Conservation (phyloP, 2,329 filamentous ascomycete species). For the Coniochaeta sp. region DNA sequence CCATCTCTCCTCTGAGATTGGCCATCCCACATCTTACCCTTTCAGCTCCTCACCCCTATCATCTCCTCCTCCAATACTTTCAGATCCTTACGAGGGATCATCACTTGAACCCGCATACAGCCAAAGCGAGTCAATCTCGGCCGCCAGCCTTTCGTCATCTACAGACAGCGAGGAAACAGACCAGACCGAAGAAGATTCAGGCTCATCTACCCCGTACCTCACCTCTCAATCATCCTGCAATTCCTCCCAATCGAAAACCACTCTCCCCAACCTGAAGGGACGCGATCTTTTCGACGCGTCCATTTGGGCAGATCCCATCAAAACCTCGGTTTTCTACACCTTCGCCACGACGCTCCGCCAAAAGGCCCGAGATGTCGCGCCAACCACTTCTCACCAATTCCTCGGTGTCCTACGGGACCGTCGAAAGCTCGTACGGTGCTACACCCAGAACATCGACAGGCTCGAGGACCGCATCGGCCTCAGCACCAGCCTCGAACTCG, state of each 20-base stretch:
- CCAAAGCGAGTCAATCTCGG: conserved; percentile 2
- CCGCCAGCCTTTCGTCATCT: conserved; percentile 20
- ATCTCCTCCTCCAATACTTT: conserved; percentile 45
- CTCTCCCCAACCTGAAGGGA: conserved; percentile 58
- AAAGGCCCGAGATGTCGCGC: conserved; percentile 54
- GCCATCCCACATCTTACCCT: conserved; percentile 6
- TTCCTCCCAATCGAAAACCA: conserved; percentile 17
- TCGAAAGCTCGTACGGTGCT: conserved; percentile 62
- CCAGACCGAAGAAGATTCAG: conserved; percentile 27
- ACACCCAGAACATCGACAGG: conserved; percentile 70
- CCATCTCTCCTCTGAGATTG: conserved; percentile 9
- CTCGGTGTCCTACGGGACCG: conserved; percentile 60
- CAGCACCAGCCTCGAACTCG: conserved; percentile 52
- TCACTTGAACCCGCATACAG: conserved; percentile 22
- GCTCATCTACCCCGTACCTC: conserved; percentile 27
- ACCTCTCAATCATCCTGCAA: conserved; percentile 21
- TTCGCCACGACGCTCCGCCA: conserved; percentile 63
- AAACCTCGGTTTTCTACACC: conserved; percentile 65
- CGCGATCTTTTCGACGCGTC: conserved; percentile 65
- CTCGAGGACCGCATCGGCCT: conserved; percentile 65
- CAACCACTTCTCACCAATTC: conserved; percentile 61
- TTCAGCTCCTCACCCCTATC: conserved; percentile 48
- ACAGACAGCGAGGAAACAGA: conserved; percentile 26
- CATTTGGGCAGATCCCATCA: conserved; percentile 60
- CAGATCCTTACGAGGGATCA: conserved; percentile 40